These are phyloP conservation scores for Xylaria curta DNA, from an alignment of 495 filamentous ascomycete species.

Conservation along the genomic window DNA sequence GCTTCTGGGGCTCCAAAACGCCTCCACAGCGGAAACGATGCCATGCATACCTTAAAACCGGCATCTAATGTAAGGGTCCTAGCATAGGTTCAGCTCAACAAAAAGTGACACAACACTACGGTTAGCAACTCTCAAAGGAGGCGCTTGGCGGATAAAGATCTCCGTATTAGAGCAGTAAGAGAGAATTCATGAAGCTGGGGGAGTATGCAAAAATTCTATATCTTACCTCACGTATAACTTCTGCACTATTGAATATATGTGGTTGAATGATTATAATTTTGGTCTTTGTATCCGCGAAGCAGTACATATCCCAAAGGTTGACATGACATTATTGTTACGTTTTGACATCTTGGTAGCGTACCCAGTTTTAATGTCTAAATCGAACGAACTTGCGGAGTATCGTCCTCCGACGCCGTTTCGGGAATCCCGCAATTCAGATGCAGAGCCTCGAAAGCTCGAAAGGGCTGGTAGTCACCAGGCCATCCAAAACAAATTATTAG, in stretches of 20 bases:
- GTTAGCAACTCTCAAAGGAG: constrained; percentile 1
- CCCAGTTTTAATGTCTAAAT: background rate
- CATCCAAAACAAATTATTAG: background rate
- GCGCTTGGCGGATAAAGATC: constrained; percentile 1
- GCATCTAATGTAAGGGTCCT: background rate
- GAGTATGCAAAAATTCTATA: background rate
- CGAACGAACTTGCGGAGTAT: constrained; percentile 4
- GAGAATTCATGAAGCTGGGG: background rate
- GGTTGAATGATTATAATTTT: background rate
- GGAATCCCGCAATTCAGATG: background rate
- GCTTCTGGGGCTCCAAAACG: background rate
- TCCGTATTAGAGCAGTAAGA: background rate
- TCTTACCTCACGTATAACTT: background rate
- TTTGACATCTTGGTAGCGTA: background rate
- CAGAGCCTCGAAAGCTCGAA: constrained; percentile 14
- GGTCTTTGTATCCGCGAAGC: background rate
- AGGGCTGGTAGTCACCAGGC: background rate
- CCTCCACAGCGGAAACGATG: constrained; percentile 18
- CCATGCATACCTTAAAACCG: background rate
- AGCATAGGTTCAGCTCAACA: background rate
- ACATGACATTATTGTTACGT: background rate
- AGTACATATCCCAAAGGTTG: background rate
- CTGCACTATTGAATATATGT: background rate
- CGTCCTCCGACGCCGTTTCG: constrained; percentile 12
- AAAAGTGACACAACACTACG: background rate